Evolutionary conservation across 1,139 yeast genomes (phyloP), one percentile per base, ranked within the genome.

Genomic region (Taphrina confusa): DNA sequence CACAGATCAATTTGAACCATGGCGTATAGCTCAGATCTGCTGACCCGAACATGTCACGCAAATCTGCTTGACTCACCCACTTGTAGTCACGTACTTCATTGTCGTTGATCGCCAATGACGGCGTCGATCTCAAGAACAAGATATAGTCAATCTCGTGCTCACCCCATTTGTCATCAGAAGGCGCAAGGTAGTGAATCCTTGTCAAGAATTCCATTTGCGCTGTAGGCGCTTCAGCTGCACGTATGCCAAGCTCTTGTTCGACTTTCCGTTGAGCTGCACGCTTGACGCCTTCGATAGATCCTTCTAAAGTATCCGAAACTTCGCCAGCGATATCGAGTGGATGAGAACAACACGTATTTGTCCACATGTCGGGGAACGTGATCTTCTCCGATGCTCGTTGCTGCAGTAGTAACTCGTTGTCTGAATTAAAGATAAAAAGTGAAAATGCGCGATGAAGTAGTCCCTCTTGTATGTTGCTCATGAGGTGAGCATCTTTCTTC

Each of bases 101-200:
- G 30, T 72, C 72, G 71, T 90, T 91, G 51, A 46, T 16, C 14
- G 23, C 28, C 11, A 54, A 31, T 14, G 20, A 9, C 12, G 79
- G 79, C 40, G 85, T 81, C 30, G 90, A 76, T 70, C 79, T 81
- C 68, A 87, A 83, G 65, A 92, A 84, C 69, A 94, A 79, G 67
- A 92, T 94, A 74, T 92, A 92, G 74, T 92, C 99, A 66, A 92
- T 87, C 74, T 92, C 98, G 71, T 92, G 98, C 72, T 92, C 98
- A 55, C 97, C 98, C 98, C 98, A 92, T 62, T 82, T 80, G 27
- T 88, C 90, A 66, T 79, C 79, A 66, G 86, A 81, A 36, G 96
- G 92, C 6, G 96, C 89, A 76, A 84, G 86, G 75, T 92, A 92
- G 75, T 92, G 98, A 67, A 92, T 92, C 75, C 98, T 82, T 31